These are phyloP conservation scores for Canavalia gladiata DNA, from an alignment of 306 rosid species.

Conservation along the genomic window DNA sequence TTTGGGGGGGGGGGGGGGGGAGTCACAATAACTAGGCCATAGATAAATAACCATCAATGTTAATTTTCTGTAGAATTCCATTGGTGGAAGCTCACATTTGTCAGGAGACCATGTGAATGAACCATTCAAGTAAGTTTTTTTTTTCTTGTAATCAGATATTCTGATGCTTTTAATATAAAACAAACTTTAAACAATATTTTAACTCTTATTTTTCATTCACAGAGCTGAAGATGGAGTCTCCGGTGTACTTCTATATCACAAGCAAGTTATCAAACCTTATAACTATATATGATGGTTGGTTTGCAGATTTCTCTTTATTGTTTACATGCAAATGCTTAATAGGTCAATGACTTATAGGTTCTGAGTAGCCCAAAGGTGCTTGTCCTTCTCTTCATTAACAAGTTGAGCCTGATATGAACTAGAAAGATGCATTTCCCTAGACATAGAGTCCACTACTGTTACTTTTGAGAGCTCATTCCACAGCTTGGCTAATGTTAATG, in stretches of 20 bases:
- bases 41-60: constrained; percentile 46
- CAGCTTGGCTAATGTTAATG: not conserved
- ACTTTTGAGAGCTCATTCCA: constrained; percentile 24
- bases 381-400: constrained; percentile 32
- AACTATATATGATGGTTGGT: constrained; percentile 87
- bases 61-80: constrained; percentile 80
- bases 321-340: constrained; percentile 52
- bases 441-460: not conserved
- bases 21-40: not conserved
- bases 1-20: not conserved
- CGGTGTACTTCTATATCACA: constrained; percentile 99
- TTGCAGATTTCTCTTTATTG: constrained; percentile 74
- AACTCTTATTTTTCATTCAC: constrained; percentile 48
- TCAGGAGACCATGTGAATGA: constrained; percentile 94
- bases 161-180: not conserved
- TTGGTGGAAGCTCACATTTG: constrained; percentile 90
- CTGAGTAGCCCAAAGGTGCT: constrained; percentile 36
- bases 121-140: constrained; percentile 78
- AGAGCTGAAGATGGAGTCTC: constrained; percentile 99
- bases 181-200: constrained; percentile 35
- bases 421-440: constrained; percentile 35
- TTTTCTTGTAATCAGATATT: constrained; percentile 5
- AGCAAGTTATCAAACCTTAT: constrained; percentile 95
- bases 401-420: constrained; percentile 37
- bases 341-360: constrained; percentile 46